Conservation (phyloP, 176 grass and related monocot genomes). For the Pharus latifolius region DNA sequence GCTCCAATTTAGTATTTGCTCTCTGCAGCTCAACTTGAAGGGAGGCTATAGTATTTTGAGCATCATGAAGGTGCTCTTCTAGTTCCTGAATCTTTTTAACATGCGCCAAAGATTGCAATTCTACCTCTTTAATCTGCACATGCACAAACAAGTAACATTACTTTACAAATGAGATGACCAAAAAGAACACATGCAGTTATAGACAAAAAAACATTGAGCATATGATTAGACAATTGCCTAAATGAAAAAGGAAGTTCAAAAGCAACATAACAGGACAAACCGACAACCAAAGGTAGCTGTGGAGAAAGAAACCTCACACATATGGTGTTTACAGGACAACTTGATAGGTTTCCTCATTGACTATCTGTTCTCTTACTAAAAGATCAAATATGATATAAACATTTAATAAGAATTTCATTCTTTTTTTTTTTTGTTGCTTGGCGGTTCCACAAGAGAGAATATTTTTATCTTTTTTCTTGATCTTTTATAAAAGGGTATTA, state of each 20-base stretch:
- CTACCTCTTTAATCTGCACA: slow-evolving; percentile 65
- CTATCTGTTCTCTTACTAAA: neutral
- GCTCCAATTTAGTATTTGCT: slow-evolving; percentile 43
- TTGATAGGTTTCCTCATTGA: neutral
- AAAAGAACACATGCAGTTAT: neutral
- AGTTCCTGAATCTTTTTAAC: slow-evolving; percentile 67
- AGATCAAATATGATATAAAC: neutral
- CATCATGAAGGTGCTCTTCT: slow-evolving; percentile 46
- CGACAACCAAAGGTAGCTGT: neutral
- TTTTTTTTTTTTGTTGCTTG: neutral
- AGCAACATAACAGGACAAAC: slow-evolving; percentile 5
- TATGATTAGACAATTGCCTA: neutral
- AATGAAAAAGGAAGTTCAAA: neutral
- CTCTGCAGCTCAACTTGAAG: slow-evolving; percentile 51
- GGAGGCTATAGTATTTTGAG: slow-evolving; percentile 30
- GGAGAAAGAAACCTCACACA: neutral
- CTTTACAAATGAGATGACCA: slow-evolving; percentile 4
- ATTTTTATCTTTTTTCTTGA: neutral
- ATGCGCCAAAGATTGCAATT: slow-evolving; percentile 34
- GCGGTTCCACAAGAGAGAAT: neutral
- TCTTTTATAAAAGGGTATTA: neutral
- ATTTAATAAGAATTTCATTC: neutral
- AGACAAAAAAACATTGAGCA: neutral
- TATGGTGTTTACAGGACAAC: neutral
- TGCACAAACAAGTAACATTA: slow-evolving; percentile 1